These are phyloP conservation scores for Paxillus ammoniavirescens DNA, from an alignment of 768 basidiomycete species.

Conservation along the genomic window DNA sequence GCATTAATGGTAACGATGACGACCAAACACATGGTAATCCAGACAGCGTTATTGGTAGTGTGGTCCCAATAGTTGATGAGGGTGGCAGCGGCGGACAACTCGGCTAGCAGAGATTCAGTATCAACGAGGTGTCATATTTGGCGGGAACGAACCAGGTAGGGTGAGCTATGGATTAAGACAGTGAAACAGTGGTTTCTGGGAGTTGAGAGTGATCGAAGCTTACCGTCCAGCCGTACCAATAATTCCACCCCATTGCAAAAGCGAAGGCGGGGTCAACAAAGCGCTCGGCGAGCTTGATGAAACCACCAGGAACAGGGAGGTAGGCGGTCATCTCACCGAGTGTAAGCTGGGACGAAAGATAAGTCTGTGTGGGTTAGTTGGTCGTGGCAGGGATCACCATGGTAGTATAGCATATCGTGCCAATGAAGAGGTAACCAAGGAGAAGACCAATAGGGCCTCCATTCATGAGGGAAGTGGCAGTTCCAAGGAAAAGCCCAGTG, in stretches of 20 bases:
- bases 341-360: constrained; percentile 21
- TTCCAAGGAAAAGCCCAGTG: constrained; percentile 37
- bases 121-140: no score
- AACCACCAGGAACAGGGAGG: constrained; percentile 44
- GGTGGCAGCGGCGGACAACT: constrained; percentile 49
- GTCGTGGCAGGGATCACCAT: constrained; percentile 27
- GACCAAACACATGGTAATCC: constrained; percentile 51
- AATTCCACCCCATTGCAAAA: constrained; percentile 44
- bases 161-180: constrained; percentile 16
- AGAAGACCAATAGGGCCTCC: constrained; percentile 50
- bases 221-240: constrained; percentile 40
- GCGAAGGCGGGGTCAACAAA: constrained; percentile 46
- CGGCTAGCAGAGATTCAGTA: constrained; percentile 31
- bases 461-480: constrained; percentile 32
- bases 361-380: not conserved
- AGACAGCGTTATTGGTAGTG: constrained; percentile 42
- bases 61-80: constrained; percentile 49
- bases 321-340: constrained; percentile 48
- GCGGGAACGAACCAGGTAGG: constrained; percentile 19
- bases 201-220: not conserved
- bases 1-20: constrained; percentile 48
- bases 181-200: constrained; percentile 1
- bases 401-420: constrained; percentile 36
- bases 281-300: constrained; percentile 46
- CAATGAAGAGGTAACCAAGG: constrained; percentile 39